Evolutionary conservation across 2,329 filamentous ascomycete species (phyloP).

Genomic region (Aspergillus alliaceus): DNA sequence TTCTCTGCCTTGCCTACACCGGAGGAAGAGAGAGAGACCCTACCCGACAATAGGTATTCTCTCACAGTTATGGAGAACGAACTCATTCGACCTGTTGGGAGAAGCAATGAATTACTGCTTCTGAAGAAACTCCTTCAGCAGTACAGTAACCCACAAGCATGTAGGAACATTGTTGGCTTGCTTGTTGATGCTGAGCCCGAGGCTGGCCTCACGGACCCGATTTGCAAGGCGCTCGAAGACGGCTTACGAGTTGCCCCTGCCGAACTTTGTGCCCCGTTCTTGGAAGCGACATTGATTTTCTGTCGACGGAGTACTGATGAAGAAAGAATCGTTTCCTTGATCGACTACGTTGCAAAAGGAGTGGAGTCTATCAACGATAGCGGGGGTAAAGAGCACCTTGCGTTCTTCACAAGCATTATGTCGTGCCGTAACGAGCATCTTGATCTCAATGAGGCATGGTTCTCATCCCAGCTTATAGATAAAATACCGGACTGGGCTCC

Average conservation of each 20-base stretch:
- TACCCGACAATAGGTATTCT: conserved; percentile 31
- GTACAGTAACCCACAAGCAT: conserved; percentile 56
- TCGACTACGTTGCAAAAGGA: conserved; percentile 46
- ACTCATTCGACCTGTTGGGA: conserved; percentile 35
- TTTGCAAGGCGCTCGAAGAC: conserved; percentile 56
- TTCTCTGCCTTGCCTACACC: conserved; percentile 30
- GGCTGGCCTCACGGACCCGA: conserved; percentile 49
- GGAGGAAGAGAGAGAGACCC: conserved; percentile 23
- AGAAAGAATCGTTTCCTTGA: conserved; percentile 37
- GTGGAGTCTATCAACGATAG: conserved; percentile 50
- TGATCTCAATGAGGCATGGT: conserved; percentile 34
- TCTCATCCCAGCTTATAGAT: conserved; percentile 37
- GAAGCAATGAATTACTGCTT: conserved; percentile 34
- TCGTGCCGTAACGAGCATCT: conserved; percentile 40
- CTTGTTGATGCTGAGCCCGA: conserved; percentile 55
- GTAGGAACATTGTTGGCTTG: conserved; percentile 57
- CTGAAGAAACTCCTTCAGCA: conserved; percentile 66
- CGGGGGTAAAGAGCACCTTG: conserved; percentile 50
- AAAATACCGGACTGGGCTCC: conserved; percentile 53
- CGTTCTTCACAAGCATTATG: conserved; percentile 56
- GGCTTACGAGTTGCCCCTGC: conserved; percentile 56
- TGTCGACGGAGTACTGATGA: conserved; percentile 43
- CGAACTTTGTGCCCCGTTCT: conserved; percentile 53
- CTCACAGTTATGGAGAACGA: conserved; percentile 34
- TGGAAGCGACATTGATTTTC: conserved; percentile 59